Conservation (phyloP, 495 filamentous ascomycete genomes). For the Neurospora sp. region DNA sequence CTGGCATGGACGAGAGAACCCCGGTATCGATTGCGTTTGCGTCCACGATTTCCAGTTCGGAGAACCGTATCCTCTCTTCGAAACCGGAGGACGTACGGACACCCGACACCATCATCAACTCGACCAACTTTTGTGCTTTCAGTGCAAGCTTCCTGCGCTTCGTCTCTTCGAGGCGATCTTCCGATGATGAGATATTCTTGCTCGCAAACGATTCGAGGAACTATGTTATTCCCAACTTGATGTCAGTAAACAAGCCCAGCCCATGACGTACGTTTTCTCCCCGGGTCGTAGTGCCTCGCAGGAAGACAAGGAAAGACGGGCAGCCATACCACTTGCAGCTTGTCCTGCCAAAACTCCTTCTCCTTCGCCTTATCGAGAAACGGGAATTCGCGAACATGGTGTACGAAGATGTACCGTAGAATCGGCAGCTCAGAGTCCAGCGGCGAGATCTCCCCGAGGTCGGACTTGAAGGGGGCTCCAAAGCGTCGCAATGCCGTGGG, state of each 20-base stretch:
- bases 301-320: background rate
- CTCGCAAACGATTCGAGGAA: constrained; percentile 97
- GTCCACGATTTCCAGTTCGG: constrained; percentile 93
- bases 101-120: constrained; percentile 98
- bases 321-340: constrained; percentile 76
- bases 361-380: constrained; percentile 92
- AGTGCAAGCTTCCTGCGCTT: constrained; percentile 85
- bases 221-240: constrained; percentile 30
- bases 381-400: constrained; percentile 95
- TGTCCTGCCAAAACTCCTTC: constrained; percentile 99
- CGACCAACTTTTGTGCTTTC: constrained; percentile 90
- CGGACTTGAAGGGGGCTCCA: constrained; percentile 87
- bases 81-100: constrained; percentile 93
- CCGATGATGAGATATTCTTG: constrained; percentile 92
- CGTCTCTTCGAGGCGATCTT: constrained; percentile 90
- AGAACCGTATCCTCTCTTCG: constrained; percentile 91
- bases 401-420: constrained; percentile 92
- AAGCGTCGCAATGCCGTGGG: constrained; percentile 91
- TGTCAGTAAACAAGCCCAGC: constrained; percentile 5
- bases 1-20: constrained; percentile 70
- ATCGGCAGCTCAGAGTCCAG: constrained; percentile 92
- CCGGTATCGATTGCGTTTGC: constrained; percentile 85
- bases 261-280: background rate
- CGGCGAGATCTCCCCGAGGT: constrained; percentile 84
- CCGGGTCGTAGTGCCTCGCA: background rate